Conservation (phyloP, 2,329 filamentous ascomycete species). For the Botrytis fragariae region DNA sequence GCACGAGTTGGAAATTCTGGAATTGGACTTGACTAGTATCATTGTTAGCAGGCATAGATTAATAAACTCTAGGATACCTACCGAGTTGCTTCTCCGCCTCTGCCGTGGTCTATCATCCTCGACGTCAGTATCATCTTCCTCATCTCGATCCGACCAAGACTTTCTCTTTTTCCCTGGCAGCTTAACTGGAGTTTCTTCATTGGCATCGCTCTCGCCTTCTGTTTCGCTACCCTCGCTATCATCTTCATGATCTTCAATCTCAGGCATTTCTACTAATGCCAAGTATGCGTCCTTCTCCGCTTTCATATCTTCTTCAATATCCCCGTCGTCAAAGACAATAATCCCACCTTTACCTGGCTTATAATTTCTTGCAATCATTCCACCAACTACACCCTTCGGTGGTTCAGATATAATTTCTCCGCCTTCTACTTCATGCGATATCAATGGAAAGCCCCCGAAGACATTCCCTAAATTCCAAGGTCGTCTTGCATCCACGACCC, state of each 20-base stretch:
- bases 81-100: slow-evolving; percentile 83
- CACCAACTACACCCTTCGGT: slow-evolving; percentile 66
- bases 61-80: slow-evolving; percentile 44
- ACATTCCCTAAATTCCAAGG: slow-evolving; percentile 96
- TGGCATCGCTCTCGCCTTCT: slow-evolving; percentile 56
- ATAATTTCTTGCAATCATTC: slow-evolving; percentile 69
- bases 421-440: slow-evolving; percentile 46
- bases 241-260: slow-evolving; percentile 63
- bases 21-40: slow-evolving; percentile 60
- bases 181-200: slow-evolving; percentile 49
- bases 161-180: slow-evolving; percentile 70
- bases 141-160: slow-evolving; percentile 69
- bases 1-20: slow-evolving; percentile 62
- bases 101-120: slow-evolving; percentile 75
- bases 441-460: slow-evolving; percentile 69
- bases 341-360: slow-evolving; percentile 80
- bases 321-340: slow-evolving; percentile 92
- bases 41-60: slow-evolving; percentile 27
- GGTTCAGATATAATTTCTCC: slow-evolving; percentile 45
- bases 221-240: slow-evolving; percentile 49
- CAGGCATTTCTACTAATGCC: slow-evolving; percentile 86
- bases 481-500: slow-evolving; percentile 86
- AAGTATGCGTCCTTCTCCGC: slow-evolving; percentile 79
- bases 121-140: slow-evolving; percentile 58
- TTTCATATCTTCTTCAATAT: slow-evolving; percentile 79